phyloP scores from a whole-genome alignment of 2,329 filamentous ascomycete species.

The Aspergillus brasiliensis region DNA sequence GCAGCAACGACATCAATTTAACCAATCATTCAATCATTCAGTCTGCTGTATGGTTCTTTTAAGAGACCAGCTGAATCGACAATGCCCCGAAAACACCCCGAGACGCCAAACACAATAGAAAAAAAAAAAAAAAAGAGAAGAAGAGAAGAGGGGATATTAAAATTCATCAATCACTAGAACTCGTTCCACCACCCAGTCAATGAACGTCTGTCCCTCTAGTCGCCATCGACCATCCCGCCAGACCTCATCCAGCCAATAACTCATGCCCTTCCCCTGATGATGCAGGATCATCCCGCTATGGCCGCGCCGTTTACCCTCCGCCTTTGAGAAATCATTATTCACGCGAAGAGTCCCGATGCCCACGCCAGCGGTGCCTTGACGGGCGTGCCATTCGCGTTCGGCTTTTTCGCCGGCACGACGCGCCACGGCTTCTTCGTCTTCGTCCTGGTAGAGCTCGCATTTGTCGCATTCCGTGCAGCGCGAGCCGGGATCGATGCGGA shows the following conservation, averaged over 20 bases:
- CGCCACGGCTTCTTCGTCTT: conserved; percentile 71
- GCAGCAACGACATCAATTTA: not conserved
- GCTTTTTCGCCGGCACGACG: conserved; percentile 70
- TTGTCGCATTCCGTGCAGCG: conserved; percentile 77
- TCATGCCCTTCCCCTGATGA: conserved; percentile 28
- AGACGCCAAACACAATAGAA: not conserved
- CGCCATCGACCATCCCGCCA: conserved; percentile 47
- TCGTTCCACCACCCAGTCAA: conserved; percentile 44
- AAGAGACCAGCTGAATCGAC: too few species aligned
- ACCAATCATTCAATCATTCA: not conserved
- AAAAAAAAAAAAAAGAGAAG: not conserved
- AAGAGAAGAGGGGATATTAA: not conserved
- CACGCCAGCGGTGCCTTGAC: conserved; percentile 52
- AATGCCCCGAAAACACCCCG: not conserved
- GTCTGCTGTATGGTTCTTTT: too few species aligned
- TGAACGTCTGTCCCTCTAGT: conserved; percentile 42
- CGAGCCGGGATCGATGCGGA: conserved; percentile 75
- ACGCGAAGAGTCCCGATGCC: conserved; percentile 25
- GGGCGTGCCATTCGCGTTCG: conserved; percentile 69
- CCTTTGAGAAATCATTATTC: conserved; percentile 31
- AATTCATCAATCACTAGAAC: conserved; percentile 32
- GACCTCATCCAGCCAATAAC: conserved; percentile 40
- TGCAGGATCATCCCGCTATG: conserved; percentile 9
- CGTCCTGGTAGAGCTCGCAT: conserved; percentile 73
- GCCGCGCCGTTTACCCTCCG: not conserved